These are phyloP conservation scores for Fusarium nanum DNA, from an alignment of 2,329 filamentous ascomycete genomes.

Conservation along the genomic window DNA sequence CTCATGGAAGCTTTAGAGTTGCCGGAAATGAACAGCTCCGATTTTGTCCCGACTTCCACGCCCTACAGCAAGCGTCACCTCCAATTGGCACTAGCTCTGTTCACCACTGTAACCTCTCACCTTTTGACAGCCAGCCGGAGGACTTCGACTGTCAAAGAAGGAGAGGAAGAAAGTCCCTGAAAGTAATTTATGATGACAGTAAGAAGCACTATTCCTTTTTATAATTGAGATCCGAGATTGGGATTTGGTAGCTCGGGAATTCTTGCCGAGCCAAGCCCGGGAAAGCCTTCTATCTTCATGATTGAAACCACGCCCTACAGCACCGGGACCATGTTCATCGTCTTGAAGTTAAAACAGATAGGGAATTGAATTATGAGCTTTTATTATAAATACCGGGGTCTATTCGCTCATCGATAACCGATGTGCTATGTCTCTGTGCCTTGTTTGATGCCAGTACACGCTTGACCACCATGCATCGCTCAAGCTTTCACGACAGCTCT, in stretches of 20 bases:
- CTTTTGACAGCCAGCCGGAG: neutral
- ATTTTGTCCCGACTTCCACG: constrained; percentile 21
- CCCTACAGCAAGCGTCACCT: constrained; percentile 9
- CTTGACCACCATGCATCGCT: neutral
- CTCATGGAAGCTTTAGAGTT: neutral
- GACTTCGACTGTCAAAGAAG: too few relatives aligned
- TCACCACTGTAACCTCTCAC: neutral
- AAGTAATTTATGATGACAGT: too few relatives aligned
- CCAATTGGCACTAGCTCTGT: neutral
- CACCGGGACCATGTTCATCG: neutral
- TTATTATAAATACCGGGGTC: neutral
- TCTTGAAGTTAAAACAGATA: neutral
- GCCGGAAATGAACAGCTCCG: constrained; percentile 9
- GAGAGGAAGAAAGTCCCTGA: too few relatives aligned
- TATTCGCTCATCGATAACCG: neutral
- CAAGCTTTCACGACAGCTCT: neutral
- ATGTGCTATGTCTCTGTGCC: neutral
- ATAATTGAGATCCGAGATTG: neutral
- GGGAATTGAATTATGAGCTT: neutral
- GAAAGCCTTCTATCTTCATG: neutral
- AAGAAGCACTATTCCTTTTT: neutral
- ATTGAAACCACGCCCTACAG: neutral
- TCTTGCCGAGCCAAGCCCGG: neutral
- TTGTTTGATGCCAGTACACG: neutral
- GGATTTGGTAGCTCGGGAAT: neutral